Evolutionary conservation across 139 green algal species (phyloP), one percentile per base, ranked within the genome.

Genomic region (Pleodorina starrii): DNA sequence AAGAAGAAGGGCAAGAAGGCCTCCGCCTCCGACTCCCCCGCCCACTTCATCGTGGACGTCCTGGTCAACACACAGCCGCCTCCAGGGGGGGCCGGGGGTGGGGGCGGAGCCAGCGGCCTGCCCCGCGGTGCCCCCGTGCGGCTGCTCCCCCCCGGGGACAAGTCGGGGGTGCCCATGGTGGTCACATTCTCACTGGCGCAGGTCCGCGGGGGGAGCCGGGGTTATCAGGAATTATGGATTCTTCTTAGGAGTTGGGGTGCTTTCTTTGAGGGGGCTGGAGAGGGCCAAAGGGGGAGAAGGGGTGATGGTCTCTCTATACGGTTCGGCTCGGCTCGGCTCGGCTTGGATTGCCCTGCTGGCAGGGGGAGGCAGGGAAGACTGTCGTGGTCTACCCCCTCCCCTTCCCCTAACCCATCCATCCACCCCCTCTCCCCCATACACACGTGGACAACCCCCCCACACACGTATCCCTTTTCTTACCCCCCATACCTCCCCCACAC

Each of bases 41-140:
- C 29, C 6, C 75, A 89, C n/a, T 98, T 96, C 91, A 87, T 97
- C 1, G 93, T 98, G n/a, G 96, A 98, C 66, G 93, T 98, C 80
- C 93, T 98, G 44, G 89, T 96, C 43, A 96, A 95, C 78, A 60
- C 60, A 0, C 48, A 38, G 68, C 83, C 60, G 44, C 83, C 83
- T 9, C 83, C 66, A 1, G 68, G 63, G 23, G 57, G 40, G 5
- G 63, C 23, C 21, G 38, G 7, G 29, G 68, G 46, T n/a, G 27
- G 40, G 48, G 86, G 11, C 43, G 51, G 87, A 54, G 59, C 42
- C 60, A 17, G 60, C 42, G 60, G 43, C 42, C 81, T 87, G 81
- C 81, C 81, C 2, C 60, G 60, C 29, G 60, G 57, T 35, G 73
- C 57, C 87, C 92, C 60, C 7, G 81, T 86, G 2, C 36, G 35